A percentile compares a stretch with the other conserved stretches of the same genome.
Conservation (phyloP, 2,329 filamentous ascomycete genomes). For the Sarocladium oryzae region DNA sequence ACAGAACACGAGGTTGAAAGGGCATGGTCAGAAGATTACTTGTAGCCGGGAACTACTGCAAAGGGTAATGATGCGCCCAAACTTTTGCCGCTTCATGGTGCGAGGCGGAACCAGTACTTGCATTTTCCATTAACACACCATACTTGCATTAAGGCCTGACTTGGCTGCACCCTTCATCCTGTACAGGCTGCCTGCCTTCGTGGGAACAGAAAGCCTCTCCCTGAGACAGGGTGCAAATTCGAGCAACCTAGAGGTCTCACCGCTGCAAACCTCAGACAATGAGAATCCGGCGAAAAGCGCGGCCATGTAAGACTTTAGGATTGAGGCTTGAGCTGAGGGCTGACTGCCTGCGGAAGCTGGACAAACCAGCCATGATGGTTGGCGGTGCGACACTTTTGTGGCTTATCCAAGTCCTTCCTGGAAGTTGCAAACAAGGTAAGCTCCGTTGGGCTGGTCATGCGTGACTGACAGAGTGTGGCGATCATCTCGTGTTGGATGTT, state of each 20-base stretch:
- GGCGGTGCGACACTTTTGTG: not conserved
- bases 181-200: no score
- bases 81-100: no score
- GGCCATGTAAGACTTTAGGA: not conserved
- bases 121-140: no score
- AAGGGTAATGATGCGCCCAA: no score
- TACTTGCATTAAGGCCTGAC: no score
- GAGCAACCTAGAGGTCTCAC: not conserved
- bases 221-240: not conserved
- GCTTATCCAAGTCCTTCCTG: not conserved
- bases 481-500: conserved; percentile 5
- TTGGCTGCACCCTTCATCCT: no score
- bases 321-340: not conserved
- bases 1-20: no score
- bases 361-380: not conserved
- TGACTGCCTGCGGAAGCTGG: not conserved
- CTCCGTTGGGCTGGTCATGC: not conserved
- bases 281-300: not conserved
- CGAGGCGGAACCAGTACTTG: no score
- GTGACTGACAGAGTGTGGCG: not conserved
- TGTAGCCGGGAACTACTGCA: not conserved
- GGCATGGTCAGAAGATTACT: not conserved
- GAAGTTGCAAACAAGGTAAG: not conserved
- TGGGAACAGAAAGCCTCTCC: no score
- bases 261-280: not conserved